Percentiles rank a stretch among this genome's conserved stretches.
Conservation (phyloP, 1,284 basidiomycete genomes). For the Kwoniella shivajii region DNA sequence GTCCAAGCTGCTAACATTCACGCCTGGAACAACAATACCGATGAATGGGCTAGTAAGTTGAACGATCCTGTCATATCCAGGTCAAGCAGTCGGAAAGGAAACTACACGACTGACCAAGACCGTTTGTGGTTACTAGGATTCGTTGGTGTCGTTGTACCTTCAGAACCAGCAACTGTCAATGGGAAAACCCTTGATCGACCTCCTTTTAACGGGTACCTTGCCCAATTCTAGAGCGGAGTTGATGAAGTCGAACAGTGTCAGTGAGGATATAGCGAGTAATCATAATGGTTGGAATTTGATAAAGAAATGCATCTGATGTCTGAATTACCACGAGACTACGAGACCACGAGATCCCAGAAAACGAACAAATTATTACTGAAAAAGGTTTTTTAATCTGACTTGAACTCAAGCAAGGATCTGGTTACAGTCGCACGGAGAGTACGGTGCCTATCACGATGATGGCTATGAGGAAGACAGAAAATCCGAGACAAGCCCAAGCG, state of each 20-base stretch:
- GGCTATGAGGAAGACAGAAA: slow-evolving; percentile 19
- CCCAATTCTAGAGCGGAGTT: slow-evolving; percentile 15
- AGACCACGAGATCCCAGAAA: too few species aligned
- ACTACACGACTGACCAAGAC: neutral
- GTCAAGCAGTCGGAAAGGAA: too few species aligned
- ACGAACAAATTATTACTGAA: too few species aligned
- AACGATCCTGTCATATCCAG: too few species aligned
- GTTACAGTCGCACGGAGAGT: neutral
- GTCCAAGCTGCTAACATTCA: slow-evolving; percentile 22
- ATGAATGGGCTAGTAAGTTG: slow-evolving; percentile 17
- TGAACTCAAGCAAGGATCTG: too few species aligned
- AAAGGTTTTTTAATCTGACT: too few species aligned
- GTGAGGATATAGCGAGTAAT: too few species aligned
- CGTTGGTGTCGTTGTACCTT: slow-evolving; percentile 12
- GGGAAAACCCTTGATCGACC: slow-evolving; percentile 15
- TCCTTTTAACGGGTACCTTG: slow-evolving; percentile 16
- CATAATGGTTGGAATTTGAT: too few species aligned
- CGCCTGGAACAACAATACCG: slow-evolving; percentile 16
- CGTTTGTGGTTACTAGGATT: neutral
- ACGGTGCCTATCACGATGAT: slow-evolving; percentile 25
- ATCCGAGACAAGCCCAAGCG: slow-evolving; percentile 26
- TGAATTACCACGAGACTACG: too few species aligned
- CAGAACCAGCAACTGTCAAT: slow-evolving; percentile 12
- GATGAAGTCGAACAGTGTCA: neutral
- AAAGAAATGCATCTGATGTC: too few species aligned